Evolutionary conservation across 139 green algal species (phyloP).

Genomic region (Micromonas commoda): DNA sequence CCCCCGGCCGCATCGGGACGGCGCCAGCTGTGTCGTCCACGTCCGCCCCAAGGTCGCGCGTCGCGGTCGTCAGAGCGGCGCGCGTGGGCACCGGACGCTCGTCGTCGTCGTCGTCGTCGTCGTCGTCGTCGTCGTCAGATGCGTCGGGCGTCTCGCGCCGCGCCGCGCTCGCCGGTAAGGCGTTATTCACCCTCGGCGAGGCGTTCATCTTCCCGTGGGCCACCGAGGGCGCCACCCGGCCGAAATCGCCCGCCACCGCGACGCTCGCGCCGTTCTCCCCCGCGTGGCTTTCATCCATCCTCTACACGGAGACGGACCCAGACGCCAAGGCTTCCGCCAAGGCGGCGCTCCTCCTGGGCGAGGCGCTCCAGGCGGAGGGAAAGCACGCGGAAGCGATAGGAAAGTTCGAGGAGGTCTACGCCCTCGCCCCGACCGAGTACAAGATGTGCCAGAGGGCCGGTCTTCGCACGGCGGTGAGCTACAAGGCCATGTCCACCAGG

Average conservation of each 20-base stretch:
- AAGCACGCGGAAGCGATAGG: background rate
- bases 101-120: background rate
- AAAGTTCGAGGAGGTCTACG: background rate
- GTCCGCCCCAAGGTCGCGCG: no score
- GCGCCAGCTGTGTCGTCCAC: no score
- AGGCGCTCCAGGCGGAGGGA: background rate
- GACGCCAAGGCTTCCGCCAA: background rate
- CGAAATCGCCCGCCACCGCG: background rate
- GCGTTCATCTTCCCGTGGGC: conserved; percentile 5
- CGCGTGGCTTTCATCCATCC: background rate
- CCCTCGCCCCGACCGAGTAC: conserved; percentile 4
- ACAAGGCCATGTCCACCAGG: background rate
- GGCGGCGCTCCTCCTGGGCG: background rate
- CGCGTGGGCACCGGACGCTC: background rate
- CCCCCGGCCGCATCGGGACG: no score
- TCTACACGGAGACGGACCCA: background rate
- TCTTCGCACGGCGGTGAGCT: background rate
- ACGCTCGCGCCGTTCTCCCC: background rate
- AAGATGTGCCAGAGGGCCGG: conserved; percentile 16
- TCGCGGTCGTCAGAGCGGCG: background rate
- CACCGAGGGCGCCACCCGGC: conserved; percentile 2
- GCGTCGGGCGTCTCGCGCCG: background rate
- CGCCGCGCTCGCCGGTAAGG: background rate
- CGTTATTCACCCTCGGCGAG: background rate
- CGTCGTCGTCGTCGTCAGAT: background rate